A percentile compares a stretch with the other conserved stretches of the same genome.
Conservation (phyloP, 805 yeast species). For the Starmerella vaccinii region DNA sequence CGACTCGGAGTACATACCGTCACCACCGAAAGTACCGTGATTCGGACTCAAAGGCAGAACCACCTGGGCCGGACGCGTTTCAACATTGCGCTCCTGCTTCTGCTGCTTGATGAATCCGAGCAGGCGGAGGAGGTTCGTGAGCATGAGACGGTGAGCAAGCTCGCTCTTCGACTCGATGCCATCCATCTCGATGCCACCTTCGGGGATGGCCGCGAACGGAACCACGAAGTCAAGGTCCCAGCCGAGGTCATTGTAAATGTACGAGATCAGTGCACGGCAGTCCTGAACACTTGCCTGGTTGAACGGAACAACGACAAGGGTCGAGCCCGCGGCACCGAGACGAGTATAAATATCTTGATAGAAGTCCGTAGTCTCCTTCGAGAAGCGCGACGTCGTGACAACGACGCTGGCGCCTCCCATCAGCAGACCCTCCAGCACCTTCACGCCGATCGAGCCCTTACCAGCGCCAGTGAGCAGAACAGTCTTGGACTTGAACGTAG, state of each 20-base stretch:
- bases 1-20: conserved; percentile 96
- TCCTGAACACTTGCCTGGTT: conserved; percentile 96
- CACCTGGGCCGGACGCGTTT: conserved; percentile 97
- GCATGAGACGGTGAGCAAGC: conserved; percentile 97
- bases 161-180: conserved; percentile 90
- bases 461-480: conserved; percentile 97
- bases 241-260: conserved; percentile 76
- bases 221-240: conserved; percentile 95
- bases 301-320: conserved; percentile 93
- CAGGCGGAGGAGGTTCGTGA: conserved; percentile 85
- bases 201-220: conserved; percentile 99
- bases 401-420: conserved; percentile 97
- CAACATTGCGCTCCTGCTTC: conserved; percentile 63
- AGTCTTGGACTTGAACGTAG: conserved; percentile 75
- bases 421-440: conserved; percentile 83
- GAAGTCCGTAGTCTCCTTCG: conserved; percentile 87
- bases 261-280: conserved; percentile 72
- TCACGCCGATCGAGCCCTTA: conserved; percentile 97
- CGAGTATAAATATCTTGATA: conserved; percentile 89
- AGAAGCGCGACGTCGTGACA: conserved; percentile 92
- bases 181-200: conserved; percentile 92
- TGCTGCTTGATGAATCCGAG: conserved; percentile 82
- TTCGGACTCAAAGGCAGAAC: conserved; percentile 95
- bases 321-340: conserved; percentile 85
- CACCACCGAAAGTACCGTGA: conserved; percentile 98